Conservation (phyloP, 768 basidiomycete genomes). For the Boletus sp. region DNA sequence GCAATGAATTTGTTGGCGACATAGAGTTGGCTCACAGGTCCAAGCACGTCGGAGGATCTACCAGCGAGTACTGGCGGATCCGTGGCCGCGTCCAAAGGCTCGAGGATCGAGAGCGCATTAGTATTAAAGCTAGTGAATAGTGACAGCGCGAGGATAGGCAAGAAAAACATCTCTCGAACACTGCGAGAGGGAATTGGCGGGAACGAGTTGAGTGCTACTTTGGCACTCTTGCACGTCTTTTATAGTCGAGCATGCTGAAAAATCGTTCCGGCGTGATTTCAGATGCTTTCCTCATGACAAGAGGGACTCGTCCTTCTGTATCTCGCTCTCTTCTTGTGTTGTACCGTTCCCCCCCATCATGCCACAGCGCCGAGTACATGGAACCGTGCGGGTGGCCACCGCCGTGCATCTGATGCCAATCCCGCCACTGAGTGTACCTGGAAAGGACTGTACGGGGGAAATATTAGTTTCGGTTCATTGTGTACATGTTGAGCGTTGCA, state of each 20-base stretch:
- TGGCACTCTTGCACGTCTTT: neutral
- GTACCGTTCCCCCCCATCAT: neutral
- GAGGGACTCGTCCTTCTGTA: neutral
- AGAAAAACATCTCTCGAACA: constrained; percentile 3
- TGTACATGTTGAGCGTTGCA: neutral
- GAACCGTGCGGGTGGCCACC: neutral
- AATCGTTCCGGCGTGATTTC: neutral
- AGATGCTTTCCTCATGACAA: neutral
- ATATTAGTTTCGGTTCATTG: too few species aligned
- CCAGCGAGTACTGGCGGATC: neutral
- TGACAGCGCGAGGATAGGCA: constrained; percentile 4
- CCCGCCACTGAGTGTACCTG: neutral
- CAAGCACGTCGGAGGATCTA: constrained; percentile 3
- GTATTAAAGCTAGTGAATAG: constrained; percentile 7
- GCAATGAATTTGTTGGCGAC: constrained; percentile 39
- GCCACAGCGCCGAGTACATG: neutral
- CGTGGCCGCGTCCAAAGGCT: neutral
- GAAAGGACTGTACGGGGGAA: neutral
- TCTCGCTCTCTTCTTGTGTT: neutral
- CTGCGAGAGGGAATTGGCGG: neutral
- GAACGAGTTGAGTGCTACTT: neutral
- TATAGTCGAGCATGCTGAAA: constrained; percentile 1
- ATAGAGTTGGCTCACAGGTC: constrained; percentile 23
- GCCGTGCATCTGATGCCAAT: neutral
- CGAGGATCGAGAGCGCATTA: neutral